Evolutionary conservation across 176 grass and related monocot species (phyloP).

Genomic region (Areca catechu): DNA sequence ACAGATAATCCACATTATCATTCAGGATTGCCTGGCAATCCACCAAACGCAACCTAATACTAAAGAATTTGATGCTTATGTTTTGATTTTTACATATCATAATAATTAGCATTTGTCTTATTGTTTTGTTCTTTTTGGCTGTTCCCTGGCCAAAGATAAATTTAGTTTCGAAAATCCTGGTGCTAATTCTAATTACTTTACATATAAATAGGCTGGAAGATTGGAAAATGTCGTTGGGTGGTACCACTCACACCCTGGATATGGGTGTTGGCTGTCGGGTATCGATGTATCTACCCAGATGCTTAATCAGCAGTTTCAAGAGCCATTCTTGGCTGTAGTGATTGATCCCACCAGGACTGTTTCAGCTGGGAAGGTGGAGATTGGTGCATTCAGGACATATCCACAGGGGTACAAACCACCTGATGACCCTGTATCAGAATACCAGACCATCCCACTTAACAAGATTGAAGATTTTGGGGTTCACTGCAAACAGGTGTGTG

Average conservation of each 20-base stretch:
- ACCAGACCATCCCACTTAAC: constrained; percentile 95
- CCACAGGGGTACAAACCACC: constrained; percentile 90
- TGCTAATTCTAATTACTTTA: too few relatives aligned
- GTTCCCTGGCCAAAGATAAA: too few relatives aligned
- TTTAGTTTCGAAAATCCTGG: too few relatives aligned
- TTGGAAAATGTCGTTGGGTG: constrained; percentile 92
- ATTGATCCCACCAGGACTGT: constrained; percentile 95
- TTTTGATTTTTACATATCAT: too few relatives aligned
- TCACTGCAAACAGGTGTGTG: constrained; percentile 78
- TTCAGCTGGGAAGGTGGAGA: constrained; percentile 96
- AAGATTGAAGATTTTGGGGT: constrained; percentile 99
- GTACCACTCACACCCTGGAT: constrained; percentile 97
- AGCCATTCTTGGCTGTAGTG: constrained; percentile 91
- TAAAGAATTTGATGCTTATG: too few relatives aligned
- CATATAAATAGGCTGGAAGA: constrained; percentile 54
- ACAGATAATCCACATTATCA: too few relatives aligned
- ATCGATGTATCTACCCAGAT: constrained; percentile 97
- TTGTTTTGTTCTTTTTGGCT: too few relatives aligned
- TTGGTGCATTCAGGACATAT: constrained; percentile 94
- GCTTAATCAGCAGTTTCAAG: constrained; percentile 85
- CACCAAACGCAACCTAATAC: too few relatives aligned
- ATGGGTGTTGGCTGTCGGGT: constrained; percentile 94
- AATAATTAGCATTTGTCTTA: too few relatives aligned
- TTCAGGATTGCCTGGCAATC: too few relatives aligned
- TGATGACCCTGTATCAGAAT: constrained; percentile 89